These are phyloP conservation scores for Zygnema circumcarinatum DNA, from an alignment of 139 green algal genomes.

Conservation along the genomic window DNA sequence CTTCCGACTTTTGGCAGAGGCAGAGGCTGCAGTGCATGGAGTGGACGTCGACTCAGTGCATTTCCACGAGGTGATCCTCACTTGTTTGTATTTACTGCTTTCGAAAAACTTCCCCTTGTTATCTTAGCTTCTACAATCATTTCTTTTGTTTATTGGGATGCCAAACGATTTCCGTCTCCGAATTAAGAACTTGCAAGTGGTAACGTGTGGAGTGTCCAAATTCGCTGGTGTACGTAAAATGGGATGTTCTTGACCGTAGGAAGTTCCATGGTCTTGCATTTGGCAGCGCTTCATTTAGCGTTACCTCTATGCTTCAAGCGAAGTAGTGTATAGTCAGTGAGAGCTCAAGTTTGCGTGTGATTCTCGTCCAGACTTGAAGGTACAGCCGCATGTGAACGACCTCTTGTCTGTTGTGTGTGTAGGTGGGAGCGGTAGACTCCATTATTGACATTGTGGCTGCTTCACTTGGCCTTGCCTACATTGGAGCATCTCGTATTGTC, in stretches of 20 bases:
- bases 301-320: neutral
- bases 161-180: too few relatives aligned
- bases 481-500: neutral
- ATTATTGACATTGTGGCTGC: slow-evolving; percentile 53
- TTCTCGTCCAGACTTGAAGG: neutral
- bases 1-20: slow-evolving; percentile 47
- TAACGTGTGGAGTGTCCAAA: too few relatives aligned
- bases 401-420: slow-evolving; percentile 10
- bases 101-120: neutral
- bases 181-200: too few relatives aligned
- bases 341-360: neutral
- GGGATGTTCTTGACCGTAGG: too few relatives aligned
- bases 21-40: slow-evolving; percentile 51
- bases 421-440: slow-evolving; percentile 55
- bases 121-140: neutral
- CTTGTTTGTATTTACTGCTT: neutral
- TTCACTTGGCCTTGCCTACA: slow-evolving; percentile 31
- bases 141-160: too few relatives aligned
- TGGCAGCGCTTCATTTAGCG: neutral
- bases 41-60: slow-evolving; percentile 40
- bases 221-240: neutral
- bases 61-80: slow-evolving; percentile 53
- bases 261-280: neutral
- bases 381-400: neutral
- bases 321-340: too few relatives aligned